Evolutionary conservation across 805 yeast species (phyloP).

Genomic region (Starmerella etchellsii): DNA sequence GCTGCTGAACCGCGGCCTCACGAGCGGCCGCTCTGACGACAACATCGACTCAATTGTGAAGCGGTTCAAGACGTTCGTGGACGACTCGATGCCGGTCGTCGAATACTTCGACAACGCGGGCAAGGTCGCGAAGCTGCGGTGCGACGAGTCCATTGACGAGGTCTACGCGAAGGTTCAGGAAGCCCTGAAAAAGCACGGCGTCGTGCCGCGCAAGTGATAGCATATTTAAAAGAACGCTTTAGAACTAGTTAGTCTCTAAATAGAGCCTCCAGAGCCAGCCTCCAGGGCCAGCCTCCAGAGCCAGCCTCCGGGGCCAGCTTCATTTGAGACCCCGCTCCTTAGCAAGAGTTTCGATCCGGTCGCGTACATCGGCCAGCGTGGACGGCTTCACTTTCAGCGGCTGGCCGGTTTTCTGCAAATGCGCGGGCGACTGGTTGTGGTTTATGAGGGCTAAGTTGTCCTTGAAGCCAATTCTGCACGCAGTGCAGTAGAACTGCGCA

Average conservation of each 20-base stretch:
- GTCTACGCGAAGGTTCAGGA: constrained; percentile 59
- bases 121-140: constrained; percentile 64
- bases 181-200: constrained; percentile 39
- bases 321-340: constrained; percentile 1
- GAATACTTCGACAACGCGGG: constrained; percentile 59
- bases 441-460: constrained; percentile 73
- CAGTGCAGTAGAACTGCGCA: constrained; percentile 38
- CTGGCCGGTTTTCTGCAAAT: constrained; percentile 27
- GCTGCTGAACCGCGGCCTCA: constrained; percentile 80
- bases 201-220: too few species aligned
- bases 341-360: constrained; percentile 30
- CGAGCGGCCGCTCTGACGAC: constrained; percentile 89
- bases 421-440: constrained; percentile 70
- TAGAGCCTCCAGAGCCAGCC: too few species aligned
- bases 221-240: too few species aligned
- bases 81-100: constrained; percentile 89
- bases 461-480: constrained; percentile 67
- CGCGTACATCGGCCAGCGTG: constrained; percentile 38
- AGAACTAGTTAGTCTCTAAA: too few species aligned
- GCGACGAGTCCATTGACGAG: constrained; percentile 67
- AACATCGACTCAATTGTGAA: constrained; percentile 81
- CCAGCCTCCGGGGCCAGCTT: too few species aligned
- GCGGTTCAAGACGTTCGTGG: constrained; percentile 73
- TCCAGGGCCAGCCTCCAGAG: too few species aligned
- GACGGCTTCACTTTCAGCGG: constrained; percentile 32